Base-by-base conservation (phyloP, 768 basidiomycete genomes). In the Suillus paluster region DNA sequence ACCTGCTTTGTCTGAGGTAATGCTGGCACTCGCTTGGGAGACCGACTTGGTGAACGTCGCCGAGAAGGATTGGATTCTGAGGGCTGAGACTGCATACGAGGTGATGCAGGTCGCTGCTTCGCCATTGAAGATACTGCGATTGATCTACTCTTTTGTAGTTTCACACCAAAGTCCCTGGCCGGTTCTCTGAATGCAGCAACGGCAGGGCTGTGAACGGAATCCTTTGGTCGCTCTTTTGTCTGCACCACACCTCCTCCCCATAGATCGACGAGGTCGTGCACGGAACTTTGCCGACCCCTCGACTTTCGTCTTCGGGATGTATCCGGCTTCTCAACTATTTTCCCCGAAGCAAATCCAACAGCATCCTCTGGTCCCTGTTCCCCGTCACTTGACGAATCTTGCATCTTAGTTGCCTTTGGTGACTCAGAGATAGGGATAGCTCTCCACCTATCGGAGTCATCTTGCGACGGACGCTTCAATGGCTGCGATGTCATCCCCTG, bases 201-300 rank as follows among this genome's bases (percentile, higher is more conserved):
- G 61, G 71, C 49, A 66, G 70, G 33, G 42, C 58, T 68, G 21
- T 64, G 57, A 21, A 53, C 23, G 21, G 48, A 52, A 62, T 75
- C 68, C 61, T 70, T 72, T 36, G 74, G 77, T 64, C 79, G 83
- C 65, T 85, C 83, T 66, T 81, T 84, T 25, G 70, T 70, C 64
- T 72, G 77, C 53, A 67, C 64, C 62, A 79, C 63, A 15, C 81
- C 80, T 8, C 89, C 90, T 45, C 90, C 90, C 81, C 89, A 93
- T 33, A 94, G 72, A 71, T 90, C 89, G 33, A 94, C 90, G 59
- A 94, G 71, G 68, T 94, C 89, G 68, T 95, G 91, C 25, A 94
- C 91, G 14, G 93, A 94, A 68, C 86, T 89, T 78, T 94, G 91
- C 64, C 92, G 78, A 44, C 84, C 79, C 66, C 85, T 86, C 46